A percentile compares a stretch with the other conserved stretches of the same genome.
Conservation (phyloP, 2,329 filamentous ascomycete species). For the Arthroderma sp. region DNA sequence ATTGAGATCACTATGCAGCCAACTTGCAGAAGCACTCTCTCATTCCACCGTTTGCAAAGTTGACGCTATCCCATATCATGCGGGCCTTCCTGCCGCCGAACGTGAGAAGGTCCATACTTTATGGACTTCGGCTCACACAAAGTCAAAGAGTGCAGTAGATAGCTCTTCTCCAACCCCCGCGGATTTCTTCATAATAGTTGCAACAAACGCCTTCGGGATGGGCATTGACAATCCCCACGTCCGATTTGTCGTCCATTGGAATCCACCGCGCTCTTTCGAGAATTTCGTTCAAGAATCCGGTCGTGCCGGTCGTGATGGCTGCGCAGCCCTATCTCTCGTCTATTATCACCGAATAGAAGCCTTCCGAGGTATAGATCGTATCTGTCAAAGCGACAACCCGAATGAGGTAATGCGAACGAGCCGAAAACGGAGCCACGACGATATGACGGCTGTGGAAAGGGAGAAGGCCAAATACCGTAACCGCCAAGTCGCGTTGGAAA, state of each 20-base stretch:
- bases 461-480: constrained; percentile 22
- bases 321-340: constrained; percentile 67
- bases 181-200: constrained; percentile 83
- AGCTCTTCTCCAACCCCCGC: constrained; percentile 21
- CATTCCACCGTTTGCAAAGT: constrained; percentile 17
- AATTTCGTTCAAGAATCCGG: constrained; percentile 95
- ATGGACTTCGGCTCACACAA: constrained; percentile 18
- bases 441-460: constrained; percentile 29
- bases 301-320: constrained; percentile 77
- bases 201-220: constrained; percentile 95
- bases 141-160: constrained; percentile 2
- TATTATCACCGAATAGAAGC: constrained; percentile 85
- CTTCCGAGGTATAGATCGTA: constrained; percentile 52
- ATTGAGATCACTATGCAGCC: constrained; percentile 27
- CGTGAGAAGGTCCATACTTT: constrained; percentile 44
- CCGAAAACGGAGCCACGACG: constrained; percentile 33
- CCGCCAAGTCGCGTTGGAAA: constrained; percentile 40
- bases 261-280: constrained; percentile 84
- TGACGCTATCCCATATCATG: constrained; percentile 35
- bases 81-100: constrained; percentile 57
- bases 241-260: constrained; percentile 90
- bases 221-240: constrained; percentile 94
- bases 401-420: not conserved
- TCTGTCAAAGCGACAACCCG: constrained; percentile 29
- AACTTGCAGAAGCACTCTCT: constrained; percentile 26